Base-by-base conservation (phyloP, 768 basidiomycete genomes). In the Lactifluus echinatus region DNA sequence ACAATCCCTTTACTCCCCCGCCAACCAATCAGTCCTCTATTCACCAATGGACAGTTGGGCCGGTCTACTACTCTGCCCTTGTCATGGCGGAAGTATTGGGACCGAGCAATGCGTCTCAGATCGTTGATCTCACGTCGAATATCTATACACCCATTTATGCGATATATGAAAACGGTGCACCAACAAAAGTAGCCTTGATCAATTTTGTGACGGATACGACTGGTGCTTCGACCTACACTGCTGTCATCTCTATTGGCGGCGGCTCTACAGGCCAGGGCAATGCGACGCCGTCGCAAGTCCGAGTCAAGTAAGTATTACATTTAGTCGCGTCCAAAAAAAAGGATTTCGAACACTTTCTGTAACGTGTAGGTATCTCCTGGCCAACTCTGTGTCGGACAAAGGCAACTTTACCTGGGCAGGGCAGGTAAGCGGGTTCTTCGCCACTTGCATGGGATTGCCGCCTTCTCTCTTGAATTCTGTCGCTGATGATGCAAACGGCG, bases 381-480 rank as follows among this genome's bases (percentile, higher is more conserved):
- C 87, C 1, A 63, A 72, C 0, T 77, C 78, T 1, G 82, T 87
- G 2, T 71, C 79, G 1, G 78, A 81, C 55, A 83, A 80, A 65
- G 74, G 70, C 46, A 81, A 87, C 64, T 80, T 89, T 53, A 84
- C 81, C 0, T 91, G 89, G 87, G 89, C 86, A 2, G 83, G 83
- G 2, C 89, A 88, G 73, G 84, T 85, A 45, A 39, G 75, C 55
- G 3, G 1, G 17, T 24, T 1, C 14, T 24, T 15, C 17, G 19
- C 15, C 19, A 6, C 24, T 47, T 47, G 14, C 42, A 8, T 21
- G 7, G 15, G 39, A 19, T 19, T 23, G 12, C 2, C 7, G 21
- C 40, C 11, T n/a, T n/a, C n/a, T 23, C 8, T 42, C 40, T 42
- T 42, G 6, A 8, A 10, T 14, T 21, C 14, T 42, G 7, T 42